Conservation (phyloP, 2,329 filamentous ascomycete species). For the Colletotrichum chrysophilum region DNA sequence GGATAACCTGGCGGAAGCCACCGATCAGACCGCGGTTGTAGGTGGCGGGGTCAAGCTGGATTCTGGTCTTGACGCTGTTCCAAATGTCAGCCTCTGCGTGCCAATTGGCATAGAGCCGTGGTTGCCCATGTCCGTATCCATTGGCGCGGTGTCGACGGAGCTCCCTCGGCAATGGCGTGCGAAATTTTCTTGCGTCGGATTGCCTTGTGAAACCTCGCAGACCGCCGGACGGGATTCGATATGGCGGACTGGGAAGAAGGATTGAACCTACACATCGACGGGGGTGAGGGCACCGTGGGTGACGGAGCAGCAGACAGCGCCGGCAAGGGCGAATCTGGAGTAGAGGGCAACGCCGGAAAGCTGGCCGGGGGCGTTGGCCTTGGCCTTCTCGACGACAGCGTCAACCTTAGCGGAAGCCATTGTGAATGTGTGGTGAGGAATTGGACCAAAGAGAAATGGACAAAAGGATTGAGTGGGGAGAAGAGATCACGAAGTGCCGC, state of each 20-base stretch:
- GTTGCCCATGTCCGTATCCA: neutral
- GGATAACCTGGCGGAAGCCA: conserved; percentile 85
- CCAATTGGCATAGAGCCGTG: neutral
- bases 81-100: neutral
- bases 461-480: conserved; percentile 40
- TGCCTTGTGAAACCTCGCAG: neutral
- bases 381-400: conserved; percentile 46
- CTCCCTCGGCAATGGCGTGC: neutral
- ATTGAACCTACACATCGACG: conserved; percentile 94
- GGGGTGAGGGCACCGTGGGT: conserved; percentile 97
- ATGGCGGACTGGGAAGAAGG: neutral
- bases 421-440: conserved; percentile 31
- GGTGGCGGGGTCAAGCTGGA: conserved; percentile 88
- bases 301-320: conserved; percentile 96
- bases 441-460: conserved; percentile 25
- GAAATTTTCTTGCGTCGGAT: neutral
- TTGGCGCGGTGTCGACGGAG: neutral
- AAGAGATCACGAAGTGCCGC: conserved; percentile 20
- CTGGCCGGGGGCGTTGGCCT: conserved; percentile 45
- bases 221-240: neutral
- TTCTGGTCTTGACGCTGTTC: conserved; percentile 88
- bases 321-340: conserved; percentile 95
- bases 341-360: conserved; percentile 73
- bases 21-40: conserved; percentile 90
- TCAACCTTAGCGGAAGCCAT: conserved; percentile 54